These are phyloP conservation scores for Phytophthora melonis DNA, from an alignment of 352 stramenopile species.

Conservation along the genomic window DNA sequence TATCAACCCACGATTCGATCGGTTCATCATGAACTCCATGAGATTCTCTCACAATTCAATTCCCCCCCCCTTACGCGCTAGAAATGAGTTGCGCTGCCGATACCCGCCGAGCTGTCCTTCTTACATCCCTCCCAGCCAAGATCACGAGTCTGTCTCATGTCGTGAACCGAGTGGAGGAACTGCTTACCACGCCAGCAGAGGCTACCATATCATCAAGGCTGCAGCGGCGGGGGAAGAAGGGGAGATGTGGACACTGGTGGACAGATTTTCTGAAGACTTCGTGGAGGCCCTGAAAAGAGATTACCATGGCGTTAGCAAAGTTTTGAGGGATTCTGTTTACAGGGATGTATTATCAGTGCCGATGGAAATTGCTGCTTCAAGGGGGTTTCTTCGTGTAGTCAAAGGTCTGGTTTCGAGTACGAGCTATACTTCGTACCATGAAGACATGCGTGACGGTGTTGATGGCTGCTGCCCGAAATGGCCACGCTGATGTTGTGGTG, in stretches of 20 bases:
- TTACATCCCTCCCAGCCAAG: too few relatives aligned
- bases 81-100: too few relatives aligned
- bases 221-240: too few relatives aligned
- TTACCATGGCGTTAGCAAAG: background rate
- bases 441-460: background rate
- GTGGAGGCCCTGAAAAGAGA: background rate
- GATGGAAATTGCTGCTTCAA: background rate
- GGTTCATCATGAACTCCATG: too few relatives aligned
- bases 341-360: background rate
- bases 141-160: too few relatives aligned
- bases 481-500: background rate
- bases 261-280: background rate
- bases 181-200: background rate
- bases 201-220: background rate
- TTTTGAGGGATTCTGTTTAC: background rate
- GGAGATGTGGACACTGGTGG: background rate
- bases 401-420: background rate
- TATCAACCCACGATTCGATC: too few relatives aligned
- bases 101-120: too few relatives aligned
- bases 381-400: background rate
- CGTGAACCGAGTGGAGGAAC: too few relatives aligned
- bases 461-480: background rate
- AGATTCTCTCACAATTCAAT: too few relatives aligned
- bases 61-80: too few relatives aligned
- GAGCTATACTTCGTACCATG: background rate